Percentiles rank a stretch among this genome's conserved stretches.
Evolutionary conservation across 768 basidiomycete genomes (phyloP).

Genomic region (Trametes cubensis): DNA sequence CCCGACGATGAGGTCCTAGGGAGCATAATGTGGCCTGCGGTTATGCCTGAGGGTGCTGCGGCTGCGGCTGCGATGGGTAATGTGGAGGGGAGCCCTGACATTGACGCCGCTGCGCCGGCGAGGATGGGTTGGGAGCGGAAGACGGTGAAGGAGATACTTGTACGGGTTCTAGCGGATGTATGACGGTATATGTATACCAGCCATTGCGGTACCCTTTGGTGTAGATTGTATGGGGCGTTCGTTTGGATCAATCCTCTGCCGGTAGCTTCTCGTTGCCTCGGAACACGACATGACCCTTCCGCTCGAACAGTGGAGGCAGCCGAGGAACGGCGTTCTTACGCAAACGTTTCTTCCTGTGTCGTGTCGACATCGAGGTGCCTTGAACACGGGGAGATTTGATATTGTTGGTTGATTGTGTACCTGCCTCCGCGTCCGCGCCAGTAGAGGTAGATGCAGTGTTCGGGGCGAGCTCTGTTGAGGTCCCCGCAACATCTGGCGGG

Average conservation of each 20-base stretch:
- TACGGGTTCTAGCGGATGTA: conserved; percentile 58
- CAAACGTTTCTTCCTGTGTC: conserved; percentile 14
- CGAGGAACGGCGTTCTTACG: conserved; percentile 33
- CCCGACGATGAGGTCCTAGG: conserved; percentile 72
- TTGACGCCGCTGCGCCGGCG: not conserved
- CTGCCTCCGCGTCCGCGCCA: not conserved
- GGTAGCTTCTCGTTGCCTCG: conserved; percentile 57
- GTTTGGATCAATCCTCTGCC: not conserved
- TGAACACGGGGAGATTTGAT: conserved; percentile 5
- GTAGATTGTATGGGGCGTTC: not conserved
- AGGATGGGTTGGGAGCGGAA: conserved; percentile 42
- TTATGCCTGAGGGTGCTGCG: conserved; percentile 20
- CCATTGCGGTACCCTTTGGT: too few relatives aligned
- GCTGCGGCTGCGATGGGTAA: conserved; percentile 18
- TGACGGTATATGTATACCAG: conserved; percentile 23
- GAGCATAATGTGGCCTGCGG: conserved; percentile 62
- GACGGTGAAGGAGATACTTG: conserved; percentile 69
- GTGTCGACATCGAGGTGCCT: not conserved
- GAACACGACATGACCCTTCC: conserved; percentile 67
- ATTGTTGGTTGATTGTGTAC: conserved; percentile 7
- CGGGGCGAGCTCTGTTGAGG: not conserved
- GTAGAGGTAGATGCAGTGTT: not conserved
- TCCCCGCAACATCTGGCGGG: not conserved
- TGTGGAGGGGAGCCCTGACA: conserved; percentile 3
- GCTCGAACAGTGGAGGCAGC: conserved; percentile 61